These are phyloP conservation scores for Raffaelea albimanens DNA, from an alignment of 2,329 filamentous ascomycete species.

Conservation along the genomic window DNA sequence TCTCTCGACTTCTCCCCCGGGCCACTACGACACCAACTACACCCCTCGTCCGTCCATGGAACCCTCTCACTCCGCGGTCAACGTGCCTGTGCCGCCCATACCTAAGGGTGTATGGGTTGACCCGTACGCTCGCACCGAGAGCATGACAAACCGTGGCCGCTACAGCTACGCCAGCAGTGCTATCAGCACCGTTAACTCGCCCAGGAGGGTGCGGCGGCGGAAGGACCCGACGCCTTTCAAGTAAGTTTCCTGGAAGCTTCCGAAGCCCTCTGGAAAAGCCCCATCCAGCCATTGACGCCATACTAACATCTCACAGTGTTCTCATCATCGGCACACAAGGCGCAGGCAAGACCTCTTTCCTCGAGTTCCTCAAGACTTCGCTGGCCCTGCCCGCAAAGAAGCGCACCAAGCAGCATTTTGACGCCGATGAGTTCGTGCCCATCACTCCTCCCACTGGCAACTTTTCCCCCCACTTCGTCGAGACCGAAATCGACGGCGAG, in stretches of 20 bases:
- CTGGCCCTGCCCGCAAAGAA: constrained; percentile 77
- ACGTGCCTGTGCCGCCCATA: constrained; percentile 46
- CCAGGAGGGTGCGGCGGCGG: constrained; percentile 80
- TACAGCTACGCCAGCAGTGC: constrained; percentile 95
- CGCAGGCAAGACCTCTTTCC: constrained; percentile 91
- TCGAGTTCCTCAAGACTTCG: constrained; percentile 86
- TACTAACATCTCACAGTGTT: constrained; percentile 50
- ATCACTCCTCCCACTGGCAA: constrained; percentile 49
- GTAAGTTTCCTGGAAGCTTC: constrained; percentile 53
- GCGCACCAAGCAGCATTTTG: constrained; percentile 40
- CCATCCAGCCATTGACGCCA: constrained; percentile 2
- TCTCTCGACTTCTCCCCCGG: background rate
- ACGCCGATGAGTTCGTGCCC: constrained; percentile 49
- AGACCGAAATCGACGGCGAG: constrained; percentile 90
- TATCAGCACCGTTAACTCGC: constrained; percentile 85
- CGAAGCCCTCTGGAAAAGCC: too few species aligned
- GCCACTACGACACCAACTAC: constrained; percentile 13
- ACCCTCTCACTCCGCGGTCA: constrained; percentile 31
- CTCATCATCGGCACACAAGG: constrained; percentile 81
- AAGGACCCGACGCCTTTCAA: constrained; percentile 99
- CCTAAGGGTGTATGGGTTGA: constrained; percentile 56
- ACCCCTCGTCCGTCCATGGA: constrained; percentile 44
- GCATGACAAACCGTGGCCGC: constrained; percentile 92
- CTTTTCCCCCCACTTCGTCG: constrained; percentile 82
- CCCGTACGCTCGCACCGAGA: constrained; percentile 75